These are phyloP conservation scores for Rhizophagus prolifer DNA, from an alignment of 192 early-diverging fungal genomes.

Conservation along the genomic window DNA sequence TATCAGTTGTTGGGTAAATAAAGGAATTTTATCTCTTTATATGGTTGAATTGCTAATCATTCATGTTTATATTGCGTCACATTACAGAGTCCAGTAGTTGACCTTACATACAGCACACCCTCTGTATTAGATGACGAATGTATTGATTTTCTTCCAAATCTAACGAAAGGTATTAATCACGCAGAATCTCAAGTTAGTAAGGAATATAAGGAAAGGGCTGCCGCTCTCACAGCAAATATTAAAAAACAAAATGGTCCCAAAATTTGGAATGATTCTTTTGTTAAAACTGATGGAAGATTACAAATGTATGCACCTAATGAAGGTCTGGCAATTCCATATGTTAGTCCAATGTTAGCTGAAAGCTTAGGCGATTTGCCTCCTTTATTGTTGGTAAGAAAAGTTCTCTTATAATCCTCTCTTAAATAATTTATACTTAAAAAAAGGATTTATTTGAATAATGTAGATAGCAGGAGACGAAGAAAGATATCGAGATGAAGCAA, in stretches of 20 bases:
- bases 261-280: no score
- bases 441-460: background rate
- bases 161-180: conserved; percentile 18
- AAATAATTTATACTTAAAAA: background rate
- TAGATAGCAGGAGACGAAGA: conserved; percentile 51
- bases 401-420: no score
- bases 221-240: conserved; percentile 19
- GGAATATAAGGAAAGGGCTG: background rate
- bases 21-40: background rate
- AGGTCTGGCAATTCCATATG: conserved; percentile 35
- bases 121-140: conserved; percentile 27
- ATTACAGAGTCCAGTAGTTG: conserved; percentile 33
- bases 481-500: conserved; percentile 47
- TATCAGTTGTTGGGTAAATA: conserved; percentile 37
- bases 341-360: background rate
- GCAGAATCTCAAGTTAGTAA: conserved; percentile 29
- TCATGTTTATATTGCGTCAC: background rate
- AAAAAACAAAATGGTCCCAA: conserved; percentile 16
- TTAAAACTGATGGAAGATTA: no score
- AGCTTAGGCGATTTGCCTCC: no score
- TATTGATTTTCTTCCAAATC: conserved; percentile 45
- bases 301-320: no score
- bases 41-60: background rate
- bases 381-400: no score
- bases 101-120: conserved; percentile 51